A percentile compares a stretch with the other conserved stretches of the same genome.
phyloP scores from a whole-genome alignment of 2,329 filamentous ascomycete genomes.

The Achaetomium macrosporum region DNA sequence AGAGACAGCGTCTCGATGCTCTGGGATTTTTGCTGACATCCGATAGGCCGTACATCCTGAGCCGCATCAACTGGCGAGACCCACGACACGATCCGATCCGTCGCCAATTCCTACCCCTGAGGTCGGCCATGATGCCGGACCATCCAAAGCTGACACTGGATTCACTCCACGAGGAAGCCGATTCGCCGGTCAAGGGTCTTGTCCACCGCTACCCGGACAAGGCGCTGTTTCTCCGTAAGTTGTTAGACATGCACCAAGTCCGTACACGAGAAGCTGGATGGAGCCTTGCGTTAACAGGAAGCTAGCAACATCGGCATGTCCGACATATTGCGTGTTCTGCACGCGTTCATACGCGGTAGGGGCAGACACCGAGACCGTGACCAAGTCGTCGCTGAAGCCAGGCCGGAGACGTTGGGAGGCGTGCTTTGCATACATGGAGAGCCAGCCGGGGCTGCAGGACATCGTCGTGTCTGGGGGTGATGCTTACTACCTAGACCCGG shows the following conservation, averaged over 20 bases:
- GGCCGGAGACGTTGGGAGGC: constrained; percentile 44
- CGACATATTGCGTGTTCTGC: constrained; percentile 58
- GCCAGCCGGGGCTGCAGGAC: constrained; percentile 44
- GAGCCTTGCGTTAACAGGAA: neutral
- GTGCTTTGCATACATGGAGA: constrained; percentile 52
- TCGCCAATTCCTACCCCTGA: constrained; percentile 54
- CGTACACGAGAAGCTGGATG: neutral
- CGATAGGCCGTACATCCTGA: constrained; percentile 50
- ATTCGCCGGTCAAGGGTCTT: constrained; percentile 51
- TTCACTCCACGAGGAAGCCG: constrained; percentile 51
- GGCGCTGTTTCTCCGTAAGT: constrained; percentile 53
- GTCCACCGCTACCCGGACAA: constrained; percentile 61
- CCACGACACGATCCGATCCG: constrained; percentile 55
- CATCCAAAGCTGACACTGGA: constrained; percentile 51
- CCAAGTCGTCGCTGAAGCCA: constrained; percentile 39
- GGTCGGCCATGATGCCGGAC: constrained; percentile 46
- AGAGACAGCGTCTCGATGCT: neutral
- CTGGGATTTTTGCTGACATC: neutral
- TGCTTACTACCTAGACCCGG: constrained; percentile 49
- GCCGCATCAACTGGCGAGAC: constrained; percentile 53
- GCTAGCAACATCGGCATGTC: constrained; percentile 53
- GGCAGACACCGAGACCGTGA: constrained; percentile 45
- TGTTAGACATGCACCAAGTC: neutral
- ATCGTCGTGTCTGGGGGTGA: constrained; percentile 60
- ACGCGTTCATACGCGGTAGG: constrained; percentile 57